Evolutionary conservation across 257 asterid species (phyloP).

Genomic region (Primulina huaijiensis): DNA sequence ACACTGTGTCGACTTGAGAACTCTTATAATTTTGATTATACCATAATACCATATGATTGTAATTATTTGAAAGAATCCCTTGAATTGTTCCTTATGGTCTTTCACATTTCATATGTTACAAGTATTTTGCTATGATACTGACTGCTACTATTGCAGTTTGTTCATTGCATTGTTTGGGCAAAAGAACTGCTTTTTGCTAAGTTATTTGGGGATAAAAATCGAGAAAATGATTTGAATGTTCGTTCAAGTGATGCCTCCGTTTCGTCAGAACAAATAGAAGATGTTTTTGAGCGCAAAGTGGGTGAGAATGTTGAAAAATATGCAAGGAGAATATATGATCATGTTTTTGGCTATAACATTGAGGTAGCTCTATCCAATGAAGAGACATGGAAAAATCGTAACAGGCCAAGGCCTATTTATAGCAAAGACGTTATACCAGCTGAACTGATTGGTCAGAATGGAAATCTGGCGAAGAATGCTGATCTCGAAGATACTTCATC

Average conservation of each 20-base stretch:
- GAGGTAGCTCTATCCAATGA: conserved; percentile 88
- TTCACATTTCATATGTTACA: not conserved
- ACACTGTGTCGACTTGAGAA: not conserved
- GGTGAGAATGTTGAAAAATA: conserved; percentile 70
- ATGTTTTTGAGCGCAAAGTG: conserved; percentile 62
- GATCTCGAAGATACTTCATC: conserved; percentile 45
- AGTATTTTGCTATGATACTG: conserved; percentile 18
- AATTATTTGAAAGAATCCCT: conserved; percentile 8
- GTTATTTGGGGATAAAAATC: conserved; percentile 87
- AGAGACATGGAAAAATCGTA: conserved; percentile 85
- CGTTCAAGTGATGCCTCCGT: conserved; percentile 73
- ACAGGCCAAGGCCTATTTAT: conserved; percentile 83
- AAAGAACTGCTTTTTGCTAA: conserved; percentile 96
- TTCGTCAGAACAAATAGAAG: conserved; percentile 58
- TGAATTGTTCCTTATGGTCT: not conserved
- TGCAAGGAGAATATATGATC: conserved; percentile 90
- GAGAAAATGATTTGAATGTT: conserved; percentile 85
- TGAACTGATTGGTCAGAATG: conserved; percentile 55
- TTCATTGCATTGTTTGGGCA: conserved; percentile 98
- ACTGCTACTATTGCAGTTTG: conserved; percentile 59
- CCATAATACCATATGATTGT: conserved; percentile 4
- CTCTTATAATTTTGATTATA: conserved; percentile 3
- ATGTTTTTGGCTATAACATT: conserved; percentile 94
- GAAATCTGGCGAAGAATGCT: conserved; percentile 49
- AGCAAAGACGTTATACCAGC: conserved; percentile 53